Evolutionary conservation across 1,284 basidiomycete genomes (phyloP).

Genomic region (Heliocybe sulcata): DNA sequence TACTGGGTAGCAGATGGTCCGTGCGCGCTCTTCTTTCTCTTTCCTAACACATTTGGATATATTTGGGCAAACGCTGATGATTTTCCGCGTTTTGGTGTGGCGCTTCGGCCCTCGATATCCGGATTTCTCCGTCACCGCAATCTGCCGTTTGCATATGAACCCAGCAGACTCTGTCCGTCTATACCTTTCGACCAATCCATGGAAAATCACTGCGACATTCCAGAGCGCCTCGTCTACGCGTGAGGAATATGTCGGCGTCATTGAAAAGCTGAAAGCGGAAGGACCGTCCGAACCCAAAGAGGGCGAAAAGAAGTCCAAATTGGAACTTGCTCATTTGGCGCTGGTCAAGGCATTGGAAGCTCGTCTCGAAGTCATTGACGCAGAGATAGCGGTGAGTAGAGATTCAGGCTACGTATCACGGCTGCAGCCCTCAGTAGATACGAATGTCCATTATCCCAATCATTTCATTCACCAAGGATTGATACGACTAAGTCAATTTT

Average conservation of each 20-base stretch:
- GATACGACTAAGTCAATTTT: constrained; percentile 9
- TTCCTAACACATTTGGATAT: constrained; percentile 54
- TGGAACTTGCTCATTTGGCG: constrained; percentile 49
- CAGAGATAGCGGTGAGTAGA: constrained; percentile 58
- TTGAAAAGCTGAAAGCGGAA: constrained; percentile 51
- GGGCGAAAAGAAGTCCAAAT: constrained; percentile 41
- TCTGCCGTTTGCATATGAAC: constrained; percentile 17
- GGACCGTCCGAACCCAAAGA: constrained; percentile 41
- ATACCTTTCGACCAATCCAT: constrained; percentile 76
- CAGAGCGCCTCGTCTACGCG: constrained; percentile 59
- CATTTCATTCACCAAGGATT: neutral
- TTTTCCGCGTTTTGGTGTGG: constrained; percentile 27
- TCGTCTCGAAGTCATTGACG: constrained; percentile 57
- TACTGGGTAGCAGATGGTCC: constrained; percentile 80
- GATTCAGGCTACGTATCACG: neutral
- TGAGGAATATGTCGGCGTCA: constrained; percentile 57
- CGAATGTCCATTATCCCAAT: neutral
- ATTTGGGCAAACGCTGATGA: constrained; percentile 38
- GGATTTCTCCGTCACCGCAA: constrained; percentile 21
- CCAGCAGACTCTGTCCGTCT: constrained; percentile 78
- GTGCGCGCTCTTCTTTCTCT: constrained; percentile 37
- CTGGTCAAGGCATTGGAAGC: constrained; percentile 54
- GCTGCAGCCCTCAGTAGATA: neutral
- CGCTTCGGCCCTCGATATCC: constrained; percentile 31
- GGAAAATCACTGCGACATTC: constrained; percentile 75